phyloP scores from a whole-genome alignment of 495 filamentous ascomycete genomes.

The Symbiotaphrina buchneri region DNA sequence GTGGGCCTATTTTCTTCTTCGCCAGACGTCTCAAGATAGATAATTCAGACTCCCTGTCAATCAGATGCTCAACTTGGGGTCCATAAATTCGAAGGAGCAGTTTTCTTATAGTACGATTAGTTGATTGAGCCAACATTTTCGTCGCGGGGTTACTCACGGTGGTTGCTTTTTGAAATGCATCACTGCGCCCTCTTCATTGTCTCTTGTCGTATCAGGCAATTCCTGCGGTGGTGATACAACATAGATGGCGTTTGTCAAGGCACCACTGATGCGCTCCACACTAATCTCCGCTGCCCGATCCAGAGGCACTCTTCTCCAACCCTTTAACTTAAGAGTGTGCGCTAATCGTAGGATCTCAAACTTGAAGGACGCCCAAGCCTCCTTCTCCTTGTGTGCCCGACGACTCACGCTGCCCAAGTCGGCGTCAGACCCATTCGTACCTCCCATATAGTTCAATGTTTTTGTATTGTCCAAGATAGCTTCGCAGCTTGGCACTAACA shows the following conservation, averaged over 20 bases:
- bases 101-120: conserved; percentile 40
- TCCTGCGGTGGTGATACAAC: conserved; percentile 63
- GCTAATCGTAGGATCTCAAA: conserved; percentile 69
- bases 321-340: conserved; percentile 73
- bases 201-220: conserved; percentile 15
- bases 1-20: conserved; percentile 78
- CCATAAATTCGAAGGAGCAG: conserved; percentile 86
- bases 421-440: conserved; percentile 25
- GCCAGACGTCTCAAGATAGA: conserved; percentile 70
- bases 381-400: conserved; percentile 34
- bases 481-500: conserved; percentile 55
- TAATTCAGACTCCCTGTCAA: conserved; percentile 80
- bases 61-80: conserved; percentile 85
- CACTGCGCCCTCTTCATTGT: conserved; percentile 15
- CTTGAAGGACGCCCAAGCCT: conserved; percentile 66
- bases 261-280: conserved; percentile 74
- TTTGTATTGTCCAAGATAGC: conserved; percentile 71
- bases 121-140: too few relatives aligned
- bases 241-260: conserved; percentile 89
- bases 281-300: conserved; percentile 47
- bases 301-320: conserved; percentile 69
- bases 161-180: too few relatives aligned
- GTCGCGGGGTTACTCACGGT: too few relatives aligned
- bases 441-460: conserved; percentile 51
- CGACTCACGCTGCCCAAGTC: conserved; percentile 3